Percentiles rank a stretch among this genome's conserved stretches.
Conservation (phyloP, 2,329 filamentous ascomycete species). For the Didymosphaeria variabile region DNA sequence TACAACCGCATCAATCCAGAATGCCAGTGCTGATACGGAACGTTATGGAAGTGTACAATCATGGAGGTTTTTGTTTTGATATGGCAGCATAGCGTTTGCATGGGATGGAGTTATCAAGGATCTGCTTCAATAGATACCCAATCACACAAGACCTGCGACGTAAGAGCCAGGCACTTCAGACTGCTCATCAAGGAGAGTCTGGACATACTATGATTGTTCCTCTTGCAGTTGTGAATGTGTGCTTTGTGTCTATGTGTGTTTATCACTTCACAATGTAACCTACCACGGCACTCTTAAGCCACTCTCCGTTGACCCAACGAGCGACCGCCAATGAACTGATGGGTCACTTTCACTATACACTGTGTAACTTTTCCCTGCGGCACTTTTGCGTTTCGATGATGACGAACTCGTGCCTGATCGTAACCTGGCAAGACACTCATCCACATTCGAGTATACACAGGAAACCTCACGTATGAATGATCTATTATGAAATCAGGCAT, state of each 20-base stretch:
- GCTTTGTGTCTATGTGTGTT: not conserved
- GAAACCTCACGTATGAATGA: not conserved
- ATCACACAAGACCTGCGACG: constrained; percentile 10
- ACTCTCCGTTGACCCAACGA: too few relatives aligned
- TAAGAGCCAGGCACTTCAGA: constrained; percentile 5
- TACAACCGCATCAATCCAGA: not conserved
- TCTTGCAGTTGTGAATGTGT: not conserved
- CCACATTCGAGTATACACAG: not conserved
- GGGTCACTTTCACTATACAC: too few relatives aligned
- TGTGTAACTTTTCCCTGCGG: too few relatives aligned
- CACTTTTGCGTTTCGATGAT: too few relatives aligned
- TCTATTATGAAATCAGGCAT: not conserved
- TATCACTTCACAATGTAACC: not conserved
- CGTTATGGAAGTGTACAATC: not conserved
- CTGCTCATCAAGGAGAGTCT: constrained; percentile 10
- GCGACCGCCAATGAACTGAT: too few relatives aligned
- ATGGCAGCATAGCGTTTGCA: constrained; percentile 12
- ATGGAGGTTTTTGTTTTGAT: constrained; percentile 2
- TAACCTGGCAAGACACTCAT: not conserved
- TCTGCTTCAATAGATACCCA: constrained; percentile 16
- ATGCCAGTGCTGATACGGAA: not conserved
- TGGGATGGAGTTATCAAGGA: constrained; percentile 9
- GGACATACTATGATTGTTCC: not conserved
- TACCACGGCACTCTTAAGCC: too few relatives aligned
- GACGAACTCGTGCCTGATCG: not conserved